Evolutionary conservation across 2,329 filamentous ascomycete species (phyloP).

Genomic region (Fusarium sp.): DNA sequence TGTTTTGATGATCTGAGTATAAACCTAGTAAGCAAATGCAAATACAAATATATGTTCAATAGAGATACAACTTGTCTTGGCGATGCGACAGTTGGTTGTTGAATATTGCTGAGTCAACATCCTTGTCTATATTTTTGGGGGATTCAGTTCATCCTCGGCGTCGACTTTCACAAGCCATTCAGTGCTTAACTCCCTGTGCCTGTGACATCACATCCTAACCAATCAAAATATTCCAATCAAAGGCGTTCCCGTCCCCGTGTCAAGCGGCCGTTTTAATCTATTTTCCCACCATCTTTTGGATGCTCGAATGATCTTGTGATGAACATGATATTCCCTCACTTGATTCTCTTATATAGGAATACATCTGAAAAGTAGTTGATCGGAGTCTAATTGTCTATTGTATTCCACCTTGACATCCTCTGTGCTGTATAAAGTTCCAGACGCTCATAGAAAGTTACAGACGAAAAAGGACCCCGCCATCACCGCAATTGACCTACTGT

Average conservation of each 20-base stretch:
- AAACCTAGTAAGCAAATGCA: not conserved
- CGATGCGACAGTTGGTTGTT: not conserved
- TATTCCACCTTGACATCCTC: not conserved
- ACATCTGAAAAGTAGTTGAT: not conserved
- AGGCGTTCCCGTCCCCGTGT: slow-evolving; percentile 31
- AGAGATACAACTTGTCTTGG: not conserved
- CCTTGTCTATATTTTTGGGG: not conserved
- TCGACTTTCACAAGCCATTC: slow-evolving; percentile 44
- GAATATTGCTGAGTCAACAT: slow-evolving; percentile 25
- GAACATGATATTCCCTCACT: not conserved
- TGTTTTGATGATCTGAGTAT: too few species aligned
- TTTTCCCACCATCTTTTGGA: slow-evolving; percentile 20
- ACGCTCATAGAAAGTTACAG: not conserved
- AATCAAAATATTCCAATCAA: slow-evolving; percentile 34
- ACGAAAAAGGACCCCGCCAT: slow-evolving; percentile 31
- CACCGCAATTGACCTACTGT: slow-evolving; percentile 6
- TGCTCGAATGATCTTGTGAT: slow-evolving; percentile 20
- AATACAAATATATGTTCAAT: not conserved
- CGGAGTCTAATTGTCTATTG: not conserved
- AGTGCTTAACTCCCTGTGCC: slow-evolving; percentile 14
- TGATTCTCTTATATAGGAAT: not conserved
- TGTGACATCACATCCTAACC: slow-evolving; percentile 37
- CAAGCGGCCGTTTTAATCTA: slow-evolving; percentile 17
- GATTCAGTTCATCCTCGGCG: slow-evolving; percentile 22
- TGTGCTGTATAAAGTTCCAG: not conserved